Evolutionary conservation across 139 green algal species (phyloP), one percentile per base, ranked within the genome.

Genomic region (Tetraselmis striata): DNA sequence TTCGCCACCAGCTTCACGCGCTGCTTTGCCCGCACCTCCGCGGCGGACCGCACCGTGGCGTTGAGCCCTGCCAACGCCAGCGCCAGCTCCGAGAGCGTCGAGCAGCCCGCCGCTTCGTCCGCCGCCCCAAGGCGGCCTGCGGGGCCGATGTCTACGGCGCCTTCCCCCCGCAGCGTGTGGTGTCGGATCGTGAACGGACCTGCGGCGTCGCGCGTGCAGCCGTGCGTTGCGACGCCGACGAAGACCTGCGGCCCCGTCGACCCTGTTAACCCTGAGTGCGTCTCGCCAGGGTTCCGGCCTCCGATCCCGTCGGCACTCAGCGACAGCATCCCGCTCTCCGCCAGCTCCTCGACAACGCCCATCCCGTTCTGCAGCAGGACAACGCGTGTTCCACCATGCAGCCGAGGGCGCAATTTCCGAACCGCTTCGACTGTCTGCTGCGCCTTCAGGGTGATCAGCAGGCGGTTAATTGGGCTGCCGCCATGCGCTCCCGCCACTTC

Each of bases 1-100:
- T 91, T 92, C 28, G 85, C 76, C 0, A 87, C 76, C 31, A 92
- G 82, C 81, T 91, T 91, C 1, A 59, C n/a, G 24, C 77, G 77
- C 59, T 86, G 82, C 77, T 81, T 77, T 0, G 23, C 30, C 67
- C 81, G 32, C 30, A 88, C 74, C 75, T 26, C 45, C 11, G 18
- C 45, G 45, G 5, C 18, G 11, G 45, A 67, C n/a, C n/a, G n/a
- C n/a, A n/a, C n/a, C n/a, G n/a, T n/a, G n/a, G n/a, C n/a, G n/a
- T n/a, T n/a, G n/a, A n/a, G n/a, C n/a, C n/a, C n/a, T n/a, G n/a
- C n/a, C n/a, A n/a, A n/a, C n/a, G n/a, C n/a, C n/a, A n/a, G n/a
- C n/a, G n/a, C n/a, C n/a, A n/a, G n/a, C n/a, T n/a, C n/a, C n/a
- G n/a, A n/a, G n/a, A n/a, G n/a, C n/a, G n/a, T n/a, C n/a, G n/a